Base-by-base conservation (phyloP, 2,329 filamentous ascomycete species). In the Verruconis gallopava region DNA sequence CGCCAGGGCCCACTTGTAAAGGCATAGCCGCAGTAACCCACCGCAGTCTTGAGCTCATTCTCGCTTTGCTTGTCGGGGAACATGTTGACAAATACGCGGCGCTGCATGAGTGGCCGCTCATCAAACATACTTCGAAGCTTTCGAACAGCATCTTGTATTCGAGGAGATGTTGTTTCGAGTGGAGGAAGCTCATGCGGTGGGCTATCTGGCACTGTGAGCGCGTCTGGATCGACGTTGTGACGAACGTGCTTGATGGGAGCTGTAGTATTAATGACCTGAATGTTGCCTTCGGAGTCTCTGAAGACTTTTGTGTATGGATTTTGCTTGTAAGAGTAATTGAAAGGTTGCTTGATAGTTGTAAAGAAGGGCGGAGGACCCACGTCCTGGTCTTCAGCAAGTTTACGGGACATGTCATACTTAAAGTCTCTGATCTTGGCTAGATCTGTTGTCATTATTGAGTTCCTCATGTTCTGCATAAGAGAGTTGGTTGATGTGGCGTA, bases 1-100 rank as follows among this genome's bases (percentile, higher is more conserved):
- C 85, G 75, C 81, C 85, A 98, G 0, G 91, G 88, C 0, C 91
- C 91, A 17, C 82, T 85, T 45, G 82, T 81, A 68, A 96, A 95
- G 61, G 88, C 85, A 62, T 94, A 98, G 5, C 83, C 86, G 3
- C 85, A 77, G 52, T 91, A 89, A 48, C 85, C 81, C 40, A 88
- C 73, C 37, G 83, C 83, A 54, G 81, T 73, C 52, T 85, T 81
- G 46, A 94, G 64, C 14, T 66, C 61, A 41, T 68, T 66, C 19
- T 69, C 66, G 45, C 68, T 67, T 38, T 69, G 64, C 47, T 63
- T 60, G 22, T 28, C 37, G 18, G 25, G 37, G 42, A 37, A 40
- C 6, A 21, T 61, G 21, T 95, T 68, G 40, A 73, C 71, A 59
- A 94, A 95, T 2, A 81, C 81, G 15, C 89, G 77, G 0, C 88